Percentiles rank a stretch among this genome's conserved stretches.
Conservation (phyloP, 1,284 basidiomycete species). For the Mycosarcoma mackinlayi region DNA sequence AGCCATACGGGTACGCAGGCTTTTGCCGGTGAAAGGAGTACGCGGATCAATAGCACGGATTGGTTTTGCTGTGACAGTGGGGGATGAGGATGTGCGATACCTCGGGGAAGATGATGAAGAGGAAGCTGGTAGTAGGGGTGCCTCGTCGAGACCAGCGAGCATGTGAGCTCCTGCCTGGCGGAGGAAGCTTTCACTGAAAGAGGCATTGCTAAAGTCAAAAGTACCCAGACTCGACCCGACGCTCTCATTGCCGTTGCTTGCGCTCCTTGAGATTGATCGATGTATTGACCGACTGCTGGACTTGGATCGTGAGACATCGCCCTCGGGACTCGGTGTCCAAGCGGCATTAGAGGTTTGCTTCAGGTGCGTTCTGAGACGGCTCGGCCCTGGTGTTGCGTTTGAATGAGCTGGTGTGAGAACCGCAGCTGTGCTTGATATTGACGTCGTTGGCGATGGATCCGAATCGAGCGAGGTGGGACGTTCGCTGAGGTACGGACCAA, state of each 20-base stretch:
- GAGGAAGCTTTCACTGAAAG: slow-evolving; percentile 61
- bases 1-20: slow-evolving; percentile 27
- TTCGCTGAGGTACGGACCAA: slow-evolving; percentile 8
- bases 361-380: background rate
- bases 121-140: background rate
- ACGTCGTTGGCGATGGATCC: background rate
- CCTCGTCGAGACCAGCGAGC: slow-evolving; percentile 49
- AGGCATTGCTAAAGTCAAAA: slow-evolving; percentile 52
- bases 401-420: background rate
- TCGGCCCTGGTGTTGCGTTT: slow-evolving; percentile 11
- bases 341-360: background rate
- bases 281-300: background rate
- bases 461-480: slow-evolving; percentile 6
- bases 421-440: background rate
- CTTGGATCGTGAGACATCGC: slow-evolving; percentile 22
- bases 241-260: slow-evolving; percentile 25
- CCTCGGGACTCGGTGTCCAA: slow-evolving; percentile 42
- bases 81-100: slow-evolving; percentile 20
- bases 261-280: background rate
- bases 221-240: slow-evolving; percentile 36
- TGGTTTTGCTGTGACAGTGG: slow-evolving; percentile 29
- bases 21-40: slow-evolving; percentile 37
- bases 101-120: slow-evolving; percentile 21
- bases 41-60: slow-evolving; percentile 15
- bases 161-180: slow-evolving; percentile 55